phyloP scores from a whole-genome alignment of 257 asterid genomes.

The Petrea volubilis region DNA sequence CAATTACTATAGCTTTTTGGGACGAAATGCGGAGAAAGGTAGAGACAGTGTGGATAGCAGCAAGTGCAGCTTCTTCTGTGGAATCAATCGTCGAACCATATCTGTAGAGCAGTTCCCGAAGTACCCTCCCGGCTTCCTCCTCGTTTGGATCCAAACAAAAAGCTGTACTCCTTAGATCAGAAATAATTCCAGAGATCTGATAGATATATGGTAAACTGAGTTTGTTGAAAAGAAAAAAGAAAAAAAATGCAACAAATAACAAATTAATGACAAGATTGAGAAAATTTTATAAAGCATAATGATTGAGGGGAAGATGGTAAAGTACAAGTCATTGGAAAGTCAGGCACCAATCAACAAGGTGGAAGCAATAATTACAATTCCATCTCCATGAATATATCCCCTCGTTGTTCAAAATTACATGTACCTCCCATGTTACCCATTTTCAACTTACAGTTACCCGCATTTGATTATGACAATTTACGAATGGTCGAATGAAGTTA shows the following conservation, averaged over 20 bases:
- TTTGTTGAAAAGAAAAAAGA: background rate
- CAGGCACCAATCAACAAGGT: too few relatives aligned
- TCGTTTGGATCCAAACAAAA: constrained; percentile 78
- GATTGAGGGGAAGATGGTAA: background rate
- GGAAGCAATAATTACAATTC: too few relatives aligned
- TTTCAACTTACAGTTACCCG: too few relatives aligned
- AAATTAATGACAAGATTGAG: background rate
- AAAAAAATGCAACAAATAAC: background rate
- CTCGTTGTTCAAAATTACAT: too few relatives aligned
- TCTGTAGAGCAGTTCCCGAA: constrained; percentile 59
- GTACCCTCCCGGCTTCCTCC: constrained; percentile 69
- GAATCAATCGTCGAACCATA: constrained; percentile 51
- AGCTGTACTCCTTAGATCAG: constrained; percentile 53
- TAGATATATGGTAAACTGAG: constrained; percentile 19
- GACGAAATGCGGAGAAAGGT: constrained; percentile 61
- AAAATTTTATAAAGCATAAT: background rate
- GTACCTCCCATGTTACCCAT: too few relatives aligned
- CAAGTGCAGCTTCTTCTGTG: constrained; percentile 43
- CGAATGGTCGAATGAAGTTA: too few relatives aligned
- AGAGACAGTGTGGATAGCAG: constrained; percentile 54
- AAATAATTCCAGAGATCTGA: constrained; percentile 72
- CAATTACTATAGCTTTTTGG: constrained; percentile 61
- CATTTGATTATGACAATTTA: too few relatives aligned
- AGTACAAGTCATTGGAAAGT: background rate
- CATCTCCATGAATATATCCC: too few relatives aligned